These are phyloP conservation scores for Candida labiduridarum DNA, from an alignment of 1,139 yeast species.

Conservation along the genomic window DNA sequence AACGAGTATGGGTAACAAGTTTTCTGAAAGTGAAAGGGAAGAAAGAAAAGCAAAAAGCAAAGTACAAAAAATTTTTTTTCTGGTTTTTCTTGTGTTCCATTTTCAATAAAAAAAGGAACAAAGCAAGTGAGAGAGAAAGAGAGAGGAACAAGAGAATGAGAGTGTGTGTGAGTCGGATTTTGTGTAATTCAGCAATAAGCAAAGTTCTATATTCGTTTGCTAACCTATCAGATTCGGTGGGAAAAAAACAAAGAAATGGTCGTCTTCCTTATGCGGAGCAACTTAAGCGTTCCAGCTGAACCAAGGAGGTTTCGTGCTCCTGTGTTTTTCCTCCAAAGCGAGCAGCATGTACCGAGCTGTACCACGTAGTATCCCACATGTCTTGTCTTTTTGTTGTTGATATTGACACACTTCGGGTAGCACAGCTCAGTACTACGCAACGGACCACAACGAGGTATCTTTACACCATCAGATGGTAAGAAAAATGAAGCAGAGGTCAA, in stretches of 20 bases:
- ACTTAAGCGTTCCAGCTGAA: not conserved
- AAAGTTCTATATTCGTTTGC: not conserved
- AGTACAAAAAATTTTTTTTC: not conserved
- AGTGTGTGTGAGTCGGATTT: not conserved
- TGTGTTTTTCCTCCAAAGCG: no score
- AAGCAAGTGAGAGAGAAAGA: not conserved
- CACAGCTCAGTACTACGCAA: no score
- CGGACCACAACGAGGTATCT: not conserved
- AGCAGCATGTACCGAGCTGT: no score
- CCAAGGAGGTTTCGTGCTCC: not conserved
- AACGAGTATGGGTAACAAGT: not conserved
- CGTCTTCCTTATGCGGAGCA: not conserved
- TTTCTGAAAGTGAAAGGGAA: not conserved
- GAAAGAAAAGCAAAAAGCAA: not conserved
- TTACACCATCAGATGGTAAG: not conserved
- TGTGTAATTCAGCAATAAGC: not conserved
- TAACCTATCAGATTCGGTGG: not conserved
- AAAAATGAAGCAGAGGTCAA: not conserved
- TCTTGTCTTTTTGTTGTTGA: not conserved
- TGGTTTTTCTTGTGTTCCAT: conserved; percentile 1
- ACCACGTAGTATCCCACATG: not conserved
- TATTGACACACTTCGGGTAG: no score
- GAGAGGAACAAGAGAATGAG: not conserved
- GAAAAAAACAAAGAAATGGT: not conserved
- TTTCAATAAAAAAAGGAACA: not conserved